A percentile compares a stretch with the other conserved stretches of the same genome.
Evolutionary conservation across 371 early-diverging fungal genomes (phyloP).

Genomic region (Saksenaea vasiformis): DNA sequence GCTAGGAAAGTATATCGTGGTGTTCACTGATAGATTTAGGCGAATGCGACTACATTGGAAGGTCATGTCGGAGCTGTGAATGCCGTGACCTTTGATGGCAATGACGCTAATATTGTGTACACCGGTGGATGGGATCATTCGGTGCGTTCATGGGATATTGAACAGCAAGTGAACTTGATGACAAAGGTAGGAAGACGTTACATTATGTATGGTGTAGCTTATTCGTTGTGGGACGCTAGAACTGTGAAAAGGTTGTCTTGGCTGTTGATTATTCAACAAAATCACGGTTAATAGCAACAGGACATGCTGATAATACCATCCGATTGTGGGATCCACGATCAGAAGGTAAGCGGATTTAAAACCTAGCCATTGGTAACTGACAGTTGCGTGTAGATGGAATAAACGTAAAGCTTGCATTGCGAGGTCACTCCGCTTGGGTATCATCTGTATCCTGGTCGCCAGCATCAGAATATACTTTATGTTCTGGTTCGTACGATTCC

Average conservation of each 20-base stretch:
- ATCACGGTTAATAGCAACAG: slow-evolving; percentile 80
- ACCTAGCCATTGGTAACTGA: not conserved
- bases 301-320: slow-evolving; percentile 80
- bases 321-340: slow-evolving; percentile 91
- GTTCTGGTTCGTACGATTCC: slow-evolving; percentile 84
- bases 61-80: slow-evolving; percentile 87
- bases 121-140: slow-evolving; percentile 95
- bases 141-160: slow-evolving; percentile 88
- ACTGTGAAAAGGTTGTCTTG: slow-evolving; percentile 85
- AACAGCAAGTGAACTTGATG: slow-evolving; percentile 65
- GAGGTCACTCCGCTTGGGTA: slow-evolving; percentile 83
- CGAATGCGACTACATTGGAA: slow-evolving; percentile 48
- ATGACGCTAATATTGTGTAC: slow-evolving; percentile 62
- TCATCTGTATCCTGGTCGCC: slow-evolving; percentile 87
- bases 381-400: slow-evolving; percentile 50
- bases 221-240: slow-evolving; percentile 44
- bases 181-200: slow-evolving; percentile 61
- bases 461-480: slow-evolving; percentile 71
- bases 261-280: slow-evolving; percentile 71
- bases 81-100: slow-evolving; percentile 66
- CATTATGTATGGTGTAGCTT: not conserved
- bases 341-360: slow-evolving; percentile 45
- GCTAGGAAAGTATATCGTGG: not conserved
- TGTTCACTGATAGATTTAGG: slow-evolving; percentile 22
- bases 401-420: slow-evolving; percentile 77